Evolutionary conservation across 805 yeast genomes (phyloP), one percentile per base, ranked within the genome.

Genomic region (Wickerhamomyces queroliae): DNA sequence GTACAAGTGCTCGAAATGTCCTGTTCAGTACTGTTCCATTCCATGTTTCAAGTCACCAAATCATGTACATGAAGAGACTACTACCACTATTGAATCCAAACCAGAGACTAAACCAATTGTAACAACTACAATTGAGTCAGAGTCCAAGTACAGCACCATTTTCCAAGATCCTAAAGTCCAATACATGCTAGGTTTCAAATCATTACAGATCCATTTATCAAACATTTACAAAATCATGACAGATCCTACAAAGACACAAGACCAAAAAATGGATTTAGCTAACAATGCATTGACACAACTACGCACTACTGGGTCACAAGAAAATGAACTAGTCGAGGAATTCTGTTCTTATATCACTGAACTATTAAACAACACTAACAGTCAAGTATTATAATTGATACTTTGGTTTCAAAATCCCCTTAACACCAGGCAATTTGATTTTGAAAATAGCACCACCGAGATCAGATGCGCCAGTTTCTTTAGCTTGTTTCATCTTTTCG

Each of bases 301-400:
- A 13, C 61, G 95, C 25, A 55, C 52, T 3, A 81, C 83, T 5
- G 95, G 95, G 0, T 39, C 66, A 0, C 87, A 85, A 47, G 75
- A 74, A 36, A 86, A 86, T 52, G 76, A 66, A 44, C 59, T 80
- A 19, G 77, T 86, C 4, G 90, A 84, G 55, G 91, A 83, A 48
- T 83, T 85, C 58, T 74, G 80, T 44, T 47, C 45, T 30, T 28
- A 48, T 19, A 42, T 54, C 16, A 28, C 39, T 1, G 50, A 33
- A 33, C 35, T 48, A 50, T 45, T 49, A 49, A 23, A 50, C 24
- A 13, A 48, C 31, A 13, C 33, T 24, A 9, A 58, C 60, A 13
- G 33, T 38, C 61, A 60, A 58, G 19, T 38, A 43, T 17, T 33
- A 27, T 17, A 37, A 7, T 19, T 24, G 9, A 23, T 15, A 6